Base-by-base conservation (phyloP, 2,329 filamentous ascomycete species). In the Hymenoscyphus occultus region DNA sequence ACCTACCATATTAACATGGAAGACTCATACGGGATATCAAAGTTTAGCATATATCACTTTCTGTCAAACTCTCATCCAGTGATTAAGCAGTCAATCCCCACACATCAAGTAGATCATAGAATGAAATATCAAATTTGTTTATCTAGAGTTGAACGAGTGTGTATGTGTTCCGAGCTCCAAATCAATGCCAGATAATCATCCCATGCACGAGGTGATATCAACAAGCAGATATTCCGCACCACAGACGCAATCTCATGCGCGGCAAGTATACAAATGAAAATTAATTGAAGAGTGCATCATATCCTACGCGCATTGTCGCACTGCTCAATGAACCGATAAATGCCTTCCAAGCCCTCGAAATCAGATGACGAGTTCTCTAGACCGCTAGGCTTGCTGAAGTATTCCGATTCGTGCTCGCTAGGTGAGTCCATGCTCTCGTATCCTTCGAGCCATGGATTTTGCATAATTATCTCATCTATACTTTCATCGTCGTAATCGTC, bases 301-400 rank as follows among this genome's bases (percentile, higher is more conserved):
- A 68, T 66, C 56, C 72, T 68, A 56, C 67, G 67, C 22, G 68
- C 64, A 48, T 69, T 71, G 74, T 89, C 86, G 70, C 87, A 88
- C 68, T 88, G 83, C 70, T 87, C 84, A 65, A 90, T 79, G 72
- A 90, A 90, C 60, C 81, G 80, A 71, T 88, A 86, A 40, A 90
- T 89, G 2, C 87, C 87, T 72, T 90, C 85, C 14, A 87, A 76
- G 5, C 86, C 73, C 61, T 88, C 86, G 68, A 86, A 88, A 14
- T 62, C 39, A 61, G 84, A 84, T 13, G 86, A 79, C 2, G 81
- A 80, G 32, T 76, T 77, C 39, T 75, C 70, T 22, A 65, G 32
- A 59, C 67, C 62, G 63, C 67, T 77, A 48, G 66, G 56, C 59
- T 69, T 71, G 45, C 64, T 67, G 63, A 72, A 74, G 65, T 61